A percentile compares a stretch with the other conserved stretches of the same genome.
phyloP scores from a whole-genome alignment of 2,329 filamentous ascomycete species.

The Cladosporium sp. region DNA sequence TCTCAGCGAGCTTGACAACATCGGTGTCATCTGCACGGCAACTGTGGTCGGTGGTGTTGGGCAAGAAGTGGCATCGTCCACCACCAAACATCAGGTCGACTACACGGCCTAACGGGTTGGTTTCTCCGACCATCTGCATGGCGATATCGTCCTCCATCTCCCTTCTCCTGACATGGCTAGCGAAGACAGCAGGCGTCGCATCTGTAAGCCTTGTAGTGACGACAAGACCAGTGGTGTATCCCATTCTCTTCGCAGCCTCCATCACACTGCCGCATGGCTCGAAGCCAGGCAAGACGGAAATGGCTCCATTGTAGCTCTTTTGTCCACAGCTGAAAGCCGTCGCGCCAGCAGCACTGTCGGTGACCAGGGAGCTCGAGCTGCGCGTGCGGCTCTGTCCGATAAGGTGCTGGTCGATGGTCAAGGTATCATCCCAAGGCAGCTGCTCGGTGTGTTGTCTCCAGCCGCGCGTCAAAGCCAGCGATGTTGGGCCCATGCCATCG shows the following conservation, averaged over 20 bases:
- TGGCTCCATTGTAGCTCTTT: conserved; percentile 97
- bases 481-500: conserved; percentile 95
- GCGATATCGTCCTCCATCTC: conserved; percentile 86
- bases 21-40: conserved; percentile 78
- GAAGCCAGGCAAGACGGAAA: conserved; percentile 79
- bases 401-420: conserved; percentile 80
- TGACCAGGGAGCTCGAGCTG: conserved; percentile 78
- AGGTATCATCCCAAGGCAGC: conserved; percentile 67
- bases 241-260: conserved; percentile 86
- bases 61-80: conserved; percentile 86
- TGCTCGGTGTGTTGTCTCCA: conserved; percentile 74
- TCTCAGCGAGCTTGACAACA: conserved; percentile 66
- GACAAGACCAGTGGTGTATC: conserved; percentile 88
- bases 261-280: conserved; percentile 86
- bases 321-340: conserved; percentile 89
- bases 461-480: conserved; percentile 77
- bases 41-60: conserved; percentile 73
- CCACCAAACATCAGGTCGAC: conserved; percentile 93
- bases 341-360: conserved; percentile 93
- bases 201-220: conserved; percentile 94
- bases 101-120: conserved; percentile 77
- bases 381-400: conserved; percentile 87
- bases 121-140: conserved; percentile 75
- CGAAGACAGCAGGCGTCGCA: conserved; percentile 93
- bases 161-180: conserved; percentile 75